Evolutionary conservation across 306 rosid species (phyloP).

Genomic region (Ziziphus jujuba): DNA sequence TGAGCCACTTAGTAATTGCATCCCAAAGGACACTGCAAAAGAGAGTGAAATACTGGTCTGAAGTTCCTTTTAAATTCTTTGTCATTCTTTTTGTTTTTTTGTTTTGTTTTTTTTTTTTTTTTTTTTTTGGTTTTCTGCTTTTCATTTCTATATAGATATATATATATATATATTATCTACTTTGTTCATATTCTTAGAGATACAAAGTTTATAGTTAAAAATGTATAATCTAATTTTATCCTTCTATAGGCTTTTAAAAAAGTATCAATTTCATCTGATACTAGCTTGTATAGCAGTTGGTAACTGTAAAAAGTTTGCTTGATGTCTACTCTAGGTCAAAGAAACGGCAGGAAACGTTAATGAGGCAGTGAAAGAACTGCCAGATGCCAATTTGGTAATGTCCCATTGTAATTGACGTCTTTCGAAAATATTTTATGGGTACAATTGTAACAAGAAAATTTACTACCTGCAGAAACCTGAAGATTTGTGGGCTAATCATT

Average conservation of each 20-base stretch:
- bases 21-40: conserved; percentile 58
- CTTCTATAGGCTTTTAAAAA: neutral
- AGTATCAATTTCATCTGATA: neutral
- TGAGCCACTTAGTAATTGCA: conserved; percentile 76
- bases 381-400: conserved; percentile 86
- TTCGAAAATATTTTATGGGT: conserved; percentile 15
- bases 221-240: neutral
- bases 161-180: too few species aligned
- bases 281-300: neutral
- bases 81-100: neutral
- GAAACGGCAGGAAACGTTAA: conserved; percentile 88
- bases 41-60: conserved; percentile 78
- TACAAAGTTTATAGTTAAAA: neutral
- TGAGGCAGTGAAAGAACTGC: conserved; percentile 90
- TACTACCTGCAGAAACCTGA: conserved; percentile 78
- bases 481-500: conserved; percentile 94
- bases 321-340: conserved; percentile 52
- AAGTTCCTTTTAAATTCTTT: conserved; percentile 21
- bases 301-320: conserved; percentile 15
- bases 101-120: neutral
- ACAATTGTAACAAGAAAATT: conserved; percentile 25
- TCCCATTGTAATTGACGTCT: conserved; percentile 6
- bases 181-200: neutral
- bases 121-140: neutral
- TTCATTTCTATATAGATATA: neutral